phyloP scores from a whole-genome alignment of 331 rosid genomes.

The Saraca asoca region DNA sequence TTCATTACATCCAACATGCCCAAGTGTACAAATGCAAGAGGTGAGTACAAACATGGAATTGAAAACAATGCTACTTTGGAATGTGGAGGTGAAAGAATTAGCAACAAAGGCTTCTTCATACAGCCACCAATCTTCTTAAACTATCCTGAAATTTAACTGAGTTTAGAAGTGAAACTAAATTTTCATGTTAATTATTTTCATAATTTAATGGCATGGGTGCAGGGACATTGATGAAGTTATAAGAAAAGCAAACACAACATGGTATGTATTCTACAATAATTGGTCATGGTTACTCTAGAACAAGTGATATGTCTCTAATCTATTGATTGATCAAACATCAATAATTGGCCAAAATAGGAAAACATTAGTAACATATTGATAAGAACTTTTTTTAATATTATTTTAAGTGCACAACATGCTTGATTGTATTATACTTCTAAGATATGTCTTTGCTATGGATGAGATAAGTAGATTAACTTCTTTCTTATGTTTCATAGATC shows the following conservation, averaged over 20 bases:
- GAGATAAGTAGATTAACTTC: neutral
- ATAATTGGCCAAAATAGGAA: too few species aligned
- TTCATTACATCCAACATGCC: slow-evolving; percentile 94
- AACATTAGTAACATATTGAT: too few species aligned
- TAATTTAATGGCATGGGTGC: neutral
- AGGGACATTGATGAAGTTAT: slow-evolving; percentile 56
- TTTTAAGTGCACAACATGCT: too few species aligned
- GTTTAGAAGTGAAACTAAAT: too few species aligned
- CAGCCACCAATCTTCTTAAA: neutral
- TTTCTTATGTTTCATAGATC: slow-evolving; percentile 56
- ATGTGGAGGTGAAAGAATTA: too few species aligned
- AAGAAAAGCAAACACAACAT: slow-evolving; percentile 48
- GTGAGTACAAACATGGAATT: slow-evolving; percentile 48
- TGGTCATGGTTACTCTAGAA: too few species aligned
- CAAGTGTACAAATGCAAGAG: slow-evolving; percentile 98
- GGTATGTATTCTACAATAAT: too few species aligned
- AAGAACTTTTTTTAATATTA: too few species aligned
- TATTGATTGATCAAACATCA: too few species aligned
- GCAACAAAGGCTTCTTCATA: slow-evolving; percentile 7
- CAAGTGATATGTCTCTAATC: too few species aligned
- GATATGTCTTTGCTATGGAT: neutral
- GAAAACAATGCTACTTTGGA: neutral
- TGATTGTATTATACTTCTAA: slow-evolving; percentile 9
- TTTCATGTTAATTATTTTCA: too few species aligned
- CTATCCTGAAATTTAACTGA: too few species aligned